These are phyloP conservation scores for Aureobasidium sp. DNA, from an alignment of 2,329 filamentous ascomycete species.

Conservation along the genomic window DNA sequence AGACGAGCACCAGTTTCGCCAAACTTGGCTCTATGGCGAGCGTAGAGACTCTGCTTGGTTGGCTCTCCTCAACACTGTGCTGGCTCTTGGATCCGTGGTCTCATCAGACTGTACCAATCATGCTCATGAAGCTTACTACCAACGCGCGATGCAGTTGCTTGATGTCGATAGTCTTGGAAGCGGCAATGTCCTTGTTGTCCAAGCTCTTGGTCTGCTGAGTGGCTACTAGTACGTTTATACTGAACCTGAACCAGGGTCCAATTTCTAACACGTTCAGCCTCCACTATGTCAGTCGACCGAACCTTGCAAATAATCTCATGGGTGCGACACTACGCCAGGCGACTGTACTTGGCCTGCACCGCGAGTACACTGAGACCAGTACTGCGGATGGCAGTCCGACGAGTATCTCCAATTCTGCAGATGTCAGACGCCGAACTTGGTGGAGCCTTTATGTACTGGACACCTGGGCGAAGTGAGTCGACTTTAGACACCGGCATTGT, in stretches of 20 bases:
- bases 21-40: slow-evolving; percentile 26
- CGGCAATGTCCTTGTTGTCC: slow-evolving; percentile 26
- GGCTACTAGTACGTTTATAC: slow-evolving; percentile 24
- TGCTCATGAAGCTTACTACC: slow-evolving; percentile 27
- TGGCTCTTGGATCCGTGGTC: slow-evolving; percentile 27
- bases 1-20: slow-evolving; percentile 29
- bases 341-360: slow-evolving; percentile 27
- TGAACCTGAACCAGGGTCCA: fast-evolving
- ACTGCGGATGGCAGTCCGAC: slow-evolving; percentile 32
- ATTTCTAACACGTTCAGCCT: slow-evolving; percentile 15
- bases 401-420: slow-evolving; percentile 45
- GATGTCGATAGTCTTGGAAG: slow-evolving; percentile 27
- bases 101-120: slow-evolving; percentile 24
- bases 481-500: neutral
- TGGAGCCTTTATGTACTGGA: slow-evolving; percentile 69
- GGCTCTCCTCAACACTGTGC: slow-evolving; percentile 28
- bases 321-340: slow-evolving; percentile 30
- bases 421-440: slow-evolving; percentile 63
- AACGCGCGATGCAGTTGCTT: slow-evolving; percentile 27
- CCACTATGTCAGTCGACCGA: slow-evolving; percentile 29
- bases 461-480: slow-evolving; percentile 51
- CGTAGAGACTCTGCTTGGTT: slow-evolving; percentile 28
- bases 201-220: slow-evolving; percentile 27
- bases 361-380: slow-evolving; percentile 26
- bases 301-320: slow-evolving; percentile 29